Conservation (phyloP, 768 basidiomycete genomes). For the Kockovaella imperatae region DNA sequence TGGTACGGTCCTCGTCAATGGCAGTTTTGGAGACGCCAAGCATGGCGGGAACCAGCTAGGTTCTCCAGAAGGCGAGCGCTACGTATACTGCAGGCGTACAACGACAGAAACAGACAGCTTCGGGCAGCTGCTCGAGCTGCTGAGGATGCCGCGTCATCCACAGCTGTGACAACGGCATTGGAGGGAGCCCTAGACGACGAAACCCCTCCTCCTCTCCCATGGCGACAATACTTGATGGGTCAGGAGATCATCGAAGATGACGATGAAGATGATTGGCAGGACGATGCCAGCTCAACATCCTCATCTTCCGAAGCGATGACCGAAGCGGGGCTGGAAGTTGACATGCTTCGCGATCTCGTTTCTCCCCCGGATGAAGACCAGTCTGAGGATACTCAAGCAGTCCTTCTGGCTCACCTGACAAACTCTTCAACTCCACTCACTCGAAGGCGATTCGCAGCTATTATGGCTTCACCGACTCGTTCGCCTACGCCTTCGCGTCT, state of each 20-base stretch:
- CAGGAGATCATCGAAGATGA: constrained; percentile 31
- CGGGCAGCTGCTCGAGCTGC: no score
- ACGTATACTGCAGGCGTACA: no score
- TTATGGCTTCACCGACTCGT: constrained; percentile 14
- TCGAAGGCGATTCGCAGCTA: constrained; percentile 26
- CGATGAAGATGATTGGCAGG: constrained; percentile 28
- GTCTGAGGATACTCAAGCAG: constrained; percentile 24
- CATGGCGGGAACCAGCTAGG: constrained; percentile 20
- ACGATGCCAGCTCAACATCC: constrained; percentile 8
- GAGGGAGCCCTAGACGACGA: background rate
- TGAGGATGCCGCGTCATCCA: background rate
- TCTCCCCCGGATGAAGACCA: background rate
- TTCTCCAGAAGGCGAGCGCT: no score
- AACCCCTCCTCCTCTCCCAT: background rate
- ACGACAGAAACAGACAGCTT: no score
- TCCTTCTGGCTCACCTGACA: constrained; percentile 36
- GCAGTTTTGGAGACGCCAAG: constrained; percentile 30
- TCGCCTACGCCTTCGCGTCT: constrained; percentile 4
- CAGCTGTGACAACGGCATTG: no score
- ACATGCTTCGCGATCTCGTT: background rate
- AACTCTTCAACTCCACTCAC: constrained; percentile 21
- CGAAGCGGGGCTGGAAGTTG: constrained; percentile 5
- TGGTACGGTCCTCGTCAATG: constrained; percentile 37
- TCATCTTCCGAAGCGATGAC: constrained; percentile 10
- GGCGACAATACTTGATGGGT: constrained; percentile 17